Evolutionary conservation across 2,329 filamentous ascomycete genomes (phyloP).

Genomic region (Helminthosporium solani): DNA sequence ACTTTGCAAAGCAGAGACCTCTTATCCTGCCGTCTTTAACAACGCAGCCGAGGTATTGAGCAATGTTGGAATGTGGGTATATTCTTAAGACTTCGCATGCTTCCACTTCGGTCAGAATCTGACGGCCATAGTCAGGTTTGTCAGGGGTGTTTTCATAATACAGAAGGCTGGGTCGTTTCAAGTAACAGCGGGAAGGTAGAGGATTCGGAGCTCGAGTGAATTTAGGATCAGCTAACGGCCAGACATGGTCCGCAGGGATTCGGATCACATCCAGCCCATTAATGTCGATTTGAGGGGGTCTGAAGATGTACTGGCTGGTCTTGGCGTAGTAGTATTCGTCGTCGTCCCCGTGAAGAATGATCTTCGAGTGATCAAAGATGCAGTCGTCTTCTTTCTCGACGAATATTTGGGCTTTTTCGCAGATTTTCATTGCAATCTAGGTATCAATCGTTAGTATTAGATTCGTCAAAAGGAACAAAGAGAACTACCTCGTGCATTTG

Average conservation of each 20-base stretch:
- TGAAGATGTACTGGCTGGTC: neutral
- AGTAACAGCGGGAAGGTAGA: constrained; percentile 1
- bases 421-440: constrained; percentile 1
- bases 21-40: constrained; percentile 5
- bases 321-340: constrained; percentile 6
- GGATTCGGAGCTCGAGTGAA: constrained; percentile 4
- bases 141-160: constrained; percentile 1
- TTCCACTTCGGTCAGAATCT: constrained; percentile 1
- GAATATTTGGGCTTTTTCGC: constrained; percentile 3
- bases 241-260: constrained; percentile 3
- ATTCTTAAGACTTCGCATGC: constrained; percentile 5
- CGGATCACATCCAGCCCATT: constrained; percentile 2
- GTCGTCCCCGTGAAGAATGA: constrained; percentile 1
- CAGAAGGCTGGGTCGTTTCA: constrained; percentile 6
- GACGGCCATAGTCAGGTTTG: neutral
- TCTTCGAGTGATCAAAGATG: constrained; percentile 2
- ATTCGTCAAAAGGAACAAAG: neutral
- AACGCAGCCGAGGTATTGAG: constrained; percentile 4
- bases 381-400: neutral
- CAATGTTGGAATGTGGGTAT: constrained; percentile 9
- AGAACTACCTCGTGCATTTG: constrained; percentile 1
- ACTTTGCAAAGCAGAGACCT: constrained; percentile 5
- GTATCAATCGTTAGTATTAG: constrained; percentile 1
- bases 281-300: constrained; percentile 1
- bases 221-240: constrained; percentile 3